These are phyloP conservation scores for Cladophialophora carrionii DNA, from an alignment of 2,329 filamentous ascomycete species.

Conservation along the genomic window DNA sequence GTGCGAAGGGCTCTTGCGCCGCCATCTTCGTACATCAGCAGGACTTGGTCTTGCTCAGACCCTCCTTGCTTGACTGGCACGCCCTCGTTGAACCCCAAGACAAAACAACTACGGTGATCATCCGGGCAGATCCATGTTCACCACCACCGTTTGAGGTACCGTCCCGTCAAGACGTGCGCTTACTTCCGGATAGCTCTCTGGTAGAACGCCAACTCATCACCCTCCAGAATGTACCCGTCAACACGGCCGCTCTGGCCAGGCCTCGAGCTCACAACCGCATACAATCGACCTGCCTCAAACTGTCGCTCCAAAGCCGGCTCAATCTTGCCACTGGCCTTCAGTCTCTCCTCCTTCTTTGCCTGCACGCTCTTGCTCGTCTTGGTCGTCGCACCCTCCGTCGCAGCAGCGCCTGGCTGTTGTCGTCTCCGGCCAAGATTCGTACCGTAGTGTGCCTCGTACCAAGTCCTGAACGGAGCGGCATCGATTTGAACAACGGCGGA, in stretches of 20 bases:
- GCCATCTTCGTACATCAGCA: not conserved
- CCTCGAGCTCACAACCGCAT: conserved; percentile 87
- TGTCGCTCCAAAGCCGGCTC: conserved; percentile 92
- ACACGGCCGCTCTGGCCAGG: conserved; percentile 95
- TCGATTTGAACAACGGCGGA: conserved; percentile 98
- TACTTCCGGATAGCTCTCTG: conserved; percentile 99
- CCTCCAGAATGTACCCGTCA: conserved; percentile 98
- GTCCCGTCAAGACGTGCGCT: conserved; percentile 37
- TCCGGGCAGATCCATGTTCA: not conserved
- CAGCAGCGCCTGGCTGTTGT: conserved; percentile 70
- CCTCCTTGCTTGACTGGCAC: not conserved
- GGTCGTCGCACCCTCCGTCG: conserved; percentile 60
- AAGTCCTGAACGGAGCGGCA: conserved; percentile 98
- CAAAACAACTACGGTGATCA: not conserved
- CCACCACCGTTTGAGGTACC: not conserved
- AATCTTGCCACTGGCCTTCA: conserved; percentile 85
- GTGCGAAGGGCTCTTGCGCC: not conserved
- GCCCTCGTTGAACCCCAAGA: not conserved
- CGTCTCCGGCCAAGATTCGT: conserved; percentile 83
- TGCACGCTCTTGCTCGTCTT: conserved; percentile 96
- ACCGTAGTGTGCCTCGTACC: conserved; percentile 99
- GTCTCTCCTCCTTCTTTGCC: conserved; percentile 93
- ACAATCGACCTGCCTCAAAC: conserved; percentile 98
- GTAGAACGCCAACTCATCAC: conserved; percentile 99
- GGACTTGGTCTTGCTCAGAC: not conserved